Evolutionary conservation across 2,329 filamentous ascomycete genomes (phyloP), one percentile per base, ranked within the genome.

Genomic region (Aspergillus aculeatinus): DNA sequence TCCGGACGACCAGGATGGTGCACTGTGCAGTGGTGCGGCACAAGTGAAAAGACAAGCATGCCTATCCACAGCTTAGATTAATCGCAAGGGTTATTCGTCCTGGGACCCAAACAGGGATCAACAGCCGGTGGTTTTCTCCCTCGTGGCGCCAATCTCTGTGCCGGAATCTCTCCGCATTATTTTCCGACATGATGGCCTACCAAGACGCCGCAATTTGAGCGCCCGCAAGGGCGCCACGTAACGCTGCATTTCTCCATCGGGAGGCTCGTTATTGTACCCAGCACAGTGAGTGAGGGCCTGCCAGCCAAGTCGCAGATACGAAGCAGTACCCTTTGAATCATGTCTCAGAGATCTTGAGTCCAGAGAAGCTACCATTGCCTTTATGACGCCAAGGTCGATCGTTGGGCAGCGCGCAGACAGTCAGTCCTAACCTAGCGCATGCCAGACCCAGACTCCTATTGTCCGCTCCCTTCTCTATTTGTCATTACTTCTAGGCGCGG

Each of bases 401-500:
- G 51, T 27, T 53, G 51, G 51, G 33, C 51, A 52, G 31, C 11
- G n/a, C 51, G 39, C 39, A 44, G 39, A 5, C 5, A 19, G 39
- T 16, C 16, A 5, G 27, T 19, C 16, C 31, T 11, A 31, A 58
- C 21, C n/a, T 60, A 52, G 29, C 48, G 59, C 33, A n/a, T 44
- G 27, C 47, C 50, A 44, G 12, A 16, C 2, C 16, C 39, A 44
- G 39, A 19, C 39, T 44, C 2, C 39, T 44, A 44, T 19, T 44
- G 39, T 16, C 39, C 39, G 47, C 51, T 27, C 50, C 50, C 21
- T 44, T 39, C 42, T 27, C 31, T 23, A 44, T 47, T 49, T 60
- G 49, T 51, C 42, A 54, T 54, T 57, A 44, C 57, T 56, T 50
- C 57, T 57, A 58, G 54, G 57, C 58, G 60, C 54, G 53, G 57